Base-by-base conservation (phyloP, 2,329 filamentous ascomycete genomes). In the Beauveria bassiana region DNA sequence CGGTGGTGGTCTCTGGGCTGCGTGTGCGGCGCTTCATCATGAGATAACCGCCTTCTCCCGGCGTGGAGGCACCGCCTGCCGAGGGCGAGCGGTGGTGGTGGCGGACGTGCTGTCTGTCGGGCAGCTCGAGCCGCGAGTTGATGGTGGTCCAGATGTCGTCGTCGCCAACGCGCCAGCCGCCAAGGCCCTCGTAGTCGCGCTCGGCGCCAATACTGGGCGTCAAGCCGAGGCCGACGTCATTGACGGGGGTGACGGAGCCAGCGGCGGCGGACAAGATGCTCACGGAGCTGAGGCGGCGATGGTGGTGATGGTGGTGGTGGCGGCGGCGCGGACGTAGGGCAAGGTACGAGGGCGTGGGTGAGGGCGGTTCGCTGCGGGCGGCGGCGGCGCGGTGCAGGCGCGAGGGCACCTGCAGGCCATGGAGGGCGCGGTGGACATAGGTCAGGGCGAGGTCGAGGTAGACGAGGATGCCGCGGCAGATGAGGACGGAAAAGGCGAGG, bases 361-460 rank as follows among this genome's bases (percentile, higher is more conserved):
- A 52, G 51, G 64, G 63, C 65, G 59, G 65, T 61, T 61, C 64
- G 61, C 65, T 55, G 63, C 67, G 59, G 60, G 66, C 7, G 62
- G 60, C 6, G 61, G 60, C 18, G 40, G 64, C n/a, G 61, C 70
- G 42, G 62, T 69, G 70, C 61, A 69, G 63, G 66, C 69, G 58
- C 65, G 68, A 24, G 70, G 73, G 46, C 67, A 67, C 56, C 56
- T 71, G 70, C 62, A 74, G 71, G 63, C 76, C 74, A 59, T 76
- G 73, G 31, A 88, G 71, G 64, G 82, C 81, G 58, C 82, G 81
- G 6, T 81, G 80, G 2, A 88, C 69, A 3, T 87, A 75, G 8
- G 82, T 83, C 22, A 84, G 71, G 49, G 78, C 81, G 57, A 89
- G 77, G 68, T 89, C 85, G 63, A 87, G 73, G 68, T 88, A 89